A percentile compares a stretch with the other conserved stretches of the same genome.
Evolutionary conservation across 1,284 basidiomycete species (phyloP).

Genomic region (Bondarzewia mesenterica): DNA sequence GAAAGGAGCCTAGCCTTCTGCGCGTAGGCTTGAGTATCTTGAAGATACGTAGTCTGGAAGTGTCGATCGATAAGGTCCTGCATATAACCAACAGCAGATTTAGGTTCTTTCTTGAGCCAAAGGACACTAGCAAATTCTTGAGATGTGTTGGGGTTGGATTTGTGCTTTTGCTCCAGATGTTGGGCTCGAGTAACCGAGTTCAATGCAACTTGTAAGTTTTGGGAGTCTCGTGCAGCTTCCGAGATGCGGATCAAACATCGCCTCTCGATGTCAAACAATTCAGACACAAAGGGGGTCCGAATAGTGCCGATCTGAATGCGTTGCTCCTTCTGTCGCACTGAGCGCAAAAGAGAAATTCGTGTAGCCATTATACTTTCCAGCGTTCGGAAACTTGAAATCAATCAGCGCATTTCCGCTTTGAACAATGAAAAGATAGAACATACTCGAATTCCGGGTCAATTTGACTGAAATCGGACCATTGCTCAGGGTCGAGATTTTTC

Average conservation of each 20-base stretch:
- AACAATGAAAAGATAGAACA: conserved; percentile 20
- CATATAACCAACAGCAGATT: conserved; percentile 74
- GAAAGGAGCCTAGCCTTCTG: conserved; percentile 46
- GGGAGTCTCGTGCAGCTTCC: conserved; percentile 61
- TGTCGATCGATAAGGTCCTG: conserved; percentile 34
- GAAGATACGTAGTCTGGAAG: conserved; percentile 8
- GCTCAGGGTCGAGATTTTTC: conserved; percentile 25
- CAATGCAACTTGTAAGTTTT: conserved; percentile 75
- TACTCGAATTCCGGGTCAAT: conserved; percentile 61
- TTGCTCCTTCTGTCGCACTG: conserved; percentile 55
- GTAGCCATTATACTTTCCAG: conserved; percentile 79
- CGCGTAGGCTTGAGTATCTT: conserved; percentile 7
- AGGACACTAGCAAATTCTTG: conserved; percentile 86
- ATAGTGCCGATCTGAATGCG: conserved; percentile 68
- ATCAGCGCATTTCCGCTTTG: conserved; percentile 4
- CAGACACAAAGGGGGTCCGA: conserved; percentile 42
- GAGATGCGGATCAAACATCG: conserved; percentile 69
- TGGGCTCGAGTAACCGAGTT: conserved; percentile 80
- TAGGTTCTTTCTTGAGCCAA: conserved; percentile 84
- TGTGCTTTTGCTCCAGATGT: conserved; percentile 39
- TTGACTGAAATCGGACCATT: conserved; percentile 36
- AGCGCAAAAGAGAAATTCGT: conserved; percentile 75
- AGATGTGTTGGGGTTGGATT: conserved; percentile 46
- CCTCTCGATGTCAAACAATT: conserved; percentile 59
- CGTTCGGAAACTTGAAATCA: conserved; percentile 56